A percentile compares a stretch with the other conserved stretches of the same genome.
Conservation (phyloP, 352 stramenopile genomes). For the Pilasporangium apinafurcum region DNA sequence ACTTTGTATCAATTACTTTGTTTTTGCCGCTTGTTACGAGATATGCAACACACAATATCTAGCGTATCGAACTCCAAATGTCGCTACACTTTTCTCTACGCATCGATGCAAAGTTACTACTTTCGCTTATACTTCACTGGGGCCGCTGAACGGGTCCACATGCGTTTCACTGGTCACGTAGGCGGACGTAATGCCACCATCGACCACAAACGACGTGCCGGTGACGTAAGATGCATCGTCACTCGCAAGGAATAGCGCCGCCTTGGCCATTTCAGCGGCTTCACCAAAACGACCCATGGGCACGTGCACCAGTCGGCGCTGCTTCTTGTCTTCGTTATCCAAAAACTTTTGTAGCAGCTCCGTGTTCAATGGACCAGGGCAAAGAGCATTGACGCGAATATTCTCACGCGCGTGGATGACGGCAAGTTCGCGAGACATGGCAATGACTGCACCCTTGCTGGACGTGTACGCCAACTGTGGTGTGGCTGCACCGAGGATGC, state of each 20-base stretch:
- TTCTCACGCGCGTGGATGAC: slow-evolving; percentile 85
- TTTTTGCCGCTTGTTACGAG: too few species aligned
- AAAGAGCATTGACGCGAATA: slow-evolving; percentile 85
- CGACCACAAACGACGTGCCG: slow-evolving; percentile 81
- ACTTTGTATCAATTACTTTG: too few species aligned
- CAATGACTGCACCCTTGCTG: slow-evolving; percentile 84
- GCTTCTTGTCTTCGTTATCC: slow-evolving; percentile 78
- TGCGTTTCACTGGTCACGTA: slow-evolving; percentile 80
- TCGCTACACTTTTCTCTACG: too few species aligned
- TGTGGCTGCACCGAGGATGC: slow-evolving; percentile 70
- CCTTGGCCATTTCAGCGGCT: slow-evolving; percentile 83
- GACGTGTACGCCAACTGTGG: slow-evolving; percentile 86
- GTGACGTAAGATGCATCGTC: slow-evolving; percentile 85
- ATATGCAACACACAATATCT: too few species aligned
- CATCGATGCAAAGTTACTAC: too few species aligned
- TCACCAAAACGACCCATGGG: slow-evolving; percentile 86
- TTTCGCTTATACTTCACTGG: slow-evolving; percentile 54
- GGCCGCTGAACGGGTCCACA: slow-evolving; percentile 78
- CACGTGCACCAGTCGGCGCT: slow-evolving; percentile 81
- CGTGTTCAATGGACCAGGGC: slow-evolving; percentile 80
- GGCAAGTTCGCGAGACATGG: slow-evolving; percentile 80
- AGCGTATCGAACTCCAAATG: too few species aligned
- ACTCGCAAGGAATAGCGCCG: slow-evolving; percentile 80
- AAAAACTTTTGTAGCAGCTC: slow-evolving; percentile 86
- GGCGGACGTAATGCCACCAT: slow-evolving; percentile 82